Evolutionary conservation across 495 filamentous ascomycete genomes (phyloP).

Genomic region (Aspergillus campestris): DNA sequence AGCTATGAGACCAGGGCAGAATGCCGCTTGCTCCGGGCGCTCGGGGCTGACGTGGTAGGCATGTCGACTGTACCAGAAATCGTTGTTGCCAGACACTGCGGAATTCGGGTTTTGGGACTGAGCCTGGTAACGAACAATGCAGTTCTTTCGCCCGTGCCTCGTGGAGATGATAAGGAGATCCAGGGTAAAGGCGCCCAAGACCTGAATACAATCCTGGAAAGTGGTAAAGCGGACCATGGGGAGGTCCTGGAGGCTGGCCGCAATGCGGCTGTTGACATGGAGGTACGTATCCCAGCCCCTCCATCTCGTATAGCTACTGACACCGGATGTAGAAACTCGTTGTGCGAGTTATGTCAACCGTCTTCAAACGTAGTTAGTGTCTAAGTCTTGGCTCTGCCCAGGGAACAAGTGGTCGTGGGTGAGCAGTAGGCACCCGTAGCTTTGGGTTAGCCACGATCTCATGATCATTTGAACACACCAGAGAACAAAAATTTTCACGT

Average conservation of each 20-base stretch:
- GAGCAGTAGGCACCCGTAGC: no score
- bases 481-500: constrained; percentile 13
- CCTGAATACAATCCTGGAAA: constrained; percentile 46
- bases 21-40: constrained; percentile 57
- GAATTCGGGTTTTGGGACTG: constrained; percentile 61
- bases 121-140: constrained; percentile 71
- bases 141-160: constrained; percentile 53
- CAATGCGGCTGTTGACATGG: constrained; percentile 58
- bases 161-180: constrained; percentile 48
- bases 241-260: constrained; percentile 62
- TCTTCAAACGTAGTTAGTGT: constrained; percentile 1
- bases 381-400: neutral
- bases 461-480: neutral
- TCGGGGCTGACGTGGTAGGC: constrained; percentile 67
- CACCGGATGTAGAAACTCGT: constrained; percentile 30
- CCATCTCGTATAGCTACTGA: constrained; percentile 9
- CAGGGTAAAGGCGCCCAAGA: constrained; percentile 36
- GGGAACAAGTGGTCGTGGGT: no score
- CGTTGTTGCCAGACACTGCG: constrained; percentile 62
- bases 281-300: constrained; percentile 34
- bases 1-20: constrained; percentile 73
- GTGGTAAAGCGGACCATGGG: constrained; percentile 63
- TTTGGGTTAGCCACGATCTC: no score
- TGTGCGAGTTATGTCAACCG: constrained; percentile 19
- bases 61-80: constrained; percentile 79